phyloP scores from a whole-genome alignment of 768 basidiomycete species.

The Astraeus odoratus region DNA sequence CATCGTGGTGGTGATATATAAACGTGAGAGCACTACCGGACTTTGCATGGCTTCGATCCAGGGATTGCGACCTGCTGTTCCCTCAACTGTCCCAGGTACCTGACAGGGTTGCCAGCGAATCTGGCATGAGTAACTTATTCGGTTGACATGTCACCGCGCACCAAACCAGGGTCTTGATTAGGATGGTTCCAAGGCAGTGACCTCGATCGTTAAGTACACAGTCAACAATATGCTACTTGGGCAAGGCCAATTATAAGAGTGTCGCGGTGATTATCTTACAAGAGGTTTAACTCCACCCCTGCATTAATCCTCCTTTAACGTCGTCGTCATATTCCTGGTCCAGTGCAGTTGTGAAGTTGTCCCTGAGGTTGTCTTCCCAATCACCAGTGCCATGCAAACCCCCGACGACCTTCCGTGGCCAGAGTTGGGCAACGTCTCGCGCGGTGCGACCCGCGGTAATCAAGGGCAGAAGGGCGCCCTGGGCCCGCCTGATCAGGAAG shows the following conservation, averaged over 20 bases:
- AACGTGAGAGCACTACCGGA: slow-evolving; percentile 22
- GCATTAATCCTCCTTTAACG: slow-evolving; percentile 19
- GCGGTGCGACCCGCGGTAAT: slow-evolving; percentile 78
- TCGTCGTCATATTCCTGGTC: slow-evolving; percentile 9
- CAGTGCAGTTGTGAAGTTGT: slow-evolving; percentile 11
- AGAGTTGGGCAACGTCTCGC: slow-evolving; percentile 77
- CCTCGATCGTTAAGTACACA: slow-evolving; percentile 27
- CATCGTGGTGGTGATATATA: slow-evolving; percentile 30
- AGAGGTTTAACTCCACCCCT: slow-evolving; percentile 32
- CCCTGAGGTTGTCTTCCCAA: slow-evolving; percentile 6
- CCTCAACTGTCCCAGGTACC: slow-evolving; percentile 17
- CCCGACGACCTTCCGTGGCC: slow-evolving; percentile 80
- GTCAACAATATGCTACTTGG: slow-evolving; percentile 18
- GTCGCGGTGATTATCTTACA: slow-evolving; percentile 27
- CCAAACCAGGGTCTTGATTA: slow-evolving; percentile 22
- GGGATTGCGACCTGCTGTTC: slow-evolving; percentile 13
- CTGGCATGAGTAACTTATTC: slow-evolving; percentile 20
- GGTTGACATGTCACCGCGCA: slow-evolving; percentile 30
- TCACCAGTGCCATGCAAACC: slow-evolving; percentile 30
- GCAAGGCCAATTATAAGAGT: slow-evolving; percentile 31
- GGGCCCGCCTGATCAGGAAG: slow-evolving; percentile 63
- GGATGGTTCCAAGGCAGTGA: slow-evolving; percentile 21
- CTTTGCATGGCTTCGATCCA: slow-evolving; percentile 12
- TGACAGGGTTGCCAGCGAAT: slow-evolving; percentile 29
- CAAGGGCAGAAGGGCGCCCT: slow-evolving; percentile 81